Percentiles rank a stretch among this genome's conserved stretches.
phyloP scores from a whole-genome alignment of 768 basidiomycete species.

The Amanita pseudoporphyria region DNA sequence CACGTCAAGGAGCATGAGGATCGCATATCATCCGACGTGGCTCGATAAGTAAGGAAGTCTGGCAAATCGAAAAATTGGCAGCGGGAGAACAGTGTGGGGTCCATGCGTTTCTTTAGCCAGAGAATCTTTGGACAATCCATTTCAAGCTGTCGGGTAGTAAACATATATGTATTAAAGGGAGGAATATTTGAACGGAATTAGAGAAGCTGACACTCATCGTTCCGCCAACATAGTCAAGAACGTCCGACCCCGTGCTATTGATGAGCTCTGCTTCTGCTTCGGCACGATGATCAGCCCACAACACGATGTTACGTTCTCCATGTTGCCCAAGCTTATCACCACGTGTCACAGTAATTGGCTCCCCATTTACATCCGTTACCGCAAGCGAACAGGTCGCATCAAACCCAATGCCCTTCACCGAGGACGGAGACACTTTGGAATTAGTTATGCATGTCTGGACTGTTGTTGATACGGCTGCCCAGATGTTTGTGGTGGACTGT shows the following conservation, averaged over 20 bases:
- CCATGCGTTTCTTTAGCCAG: conserved; percentile 92
- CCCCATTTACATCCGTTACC: conserved; percentile 65
- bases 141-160: conserved; percentile 56
- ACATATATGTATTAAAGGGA: background rate
- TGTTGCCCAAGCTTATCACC: conserved; percentile 50
- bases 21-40: conserved; percentile 64
- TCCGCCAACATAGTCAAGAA: conserved; percentile 92
- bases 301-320: conserved; percentile 78
- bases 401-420: conserved; percentile 84
- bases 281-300: conserved; percentile 97
- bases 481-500: conserved; percentile 88
- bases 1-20: conserved; percentile 93
- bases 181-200: background rate
- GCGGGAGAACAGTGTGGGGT: conserved; percentile 50
- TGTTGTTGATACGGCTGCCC: conserved; percentile 56
- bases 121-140: conserved; percentile 98
- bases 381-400: conserved; percentile 97
- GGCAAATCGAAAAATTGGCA: conserved; percentile 89
- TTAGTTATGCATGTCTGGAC: conserved; percentile 54
- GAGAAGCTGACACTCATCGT: conserved; percentile 72
- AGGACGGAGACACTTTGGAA: conserved; percentile 42
- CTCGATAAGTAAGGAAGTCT: conserved; percentile 92
- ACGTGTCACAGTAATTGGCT: conserved; percentile 66
- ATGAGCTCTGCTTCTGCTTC: conserved; percentile 86
- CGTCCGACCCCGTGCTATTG: conserved; percentile 75